phyloP scores from a whole-genome alignment of 2,329 filamentous ascomycete genomes.

The Hypoxylon sp. region DNA sequence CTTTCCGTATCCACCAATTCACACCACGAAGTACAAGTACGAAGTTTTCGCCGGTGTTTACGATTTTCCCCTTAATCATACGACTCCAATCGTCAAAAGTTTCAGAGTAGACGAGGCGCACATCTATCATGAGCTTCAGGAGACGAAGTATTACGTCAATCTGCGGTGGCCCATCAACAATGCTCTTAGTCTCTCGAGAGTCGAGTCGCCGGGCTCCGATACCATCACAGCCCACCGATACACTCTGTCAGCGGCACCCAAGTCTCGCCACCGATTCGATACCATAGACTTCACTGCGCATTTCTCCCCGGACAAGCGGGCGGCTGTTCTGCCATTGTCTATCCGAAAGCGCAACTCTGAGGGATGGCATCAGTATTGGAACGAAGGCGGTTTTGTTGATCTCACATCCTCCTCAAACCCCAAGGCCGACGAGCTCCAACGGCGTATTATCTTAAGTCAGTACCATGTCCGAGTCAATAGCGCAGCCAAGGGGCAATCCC shows the following conservation, averaged over 20 bases:
- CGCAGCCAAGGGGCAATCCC: slow-evolving; percentile 56
- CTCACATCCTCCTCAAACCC: slow-evolving; percentile 56
- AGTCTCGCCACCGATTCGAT: not conserved
- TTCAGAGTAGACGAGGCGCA: slow-evolving; percentile 46
- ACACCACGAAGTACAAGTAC: slow-evolving; percentile 60
- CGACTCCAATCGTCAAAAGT: slow-evolving; percentile 50
- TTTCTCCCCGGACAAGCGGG: slow-evolving; percentile 52
- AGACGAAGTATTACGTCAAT: slow-evolving; percentile 59
- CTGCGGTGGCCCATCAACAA: slow-evolving; percentile 53
- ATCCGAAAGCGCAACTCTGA: slow-evolving; percentile 48
- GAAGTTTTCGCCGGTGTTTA: slow-evolving; percentile 61
- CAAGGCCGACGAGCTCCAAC: slow-evolving; percentile 60
- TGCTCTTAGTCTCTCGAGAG: slow-evolving; percentile 45
- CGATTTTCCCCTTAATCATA: slow-evolving; percentile 58
- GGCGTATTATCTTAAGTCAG: slow-evolving; percentile 61
- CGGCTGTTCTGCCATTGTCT: slow-evolving; percentile 46
- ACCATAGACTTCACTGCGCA: slow-evolving; percentile 55
- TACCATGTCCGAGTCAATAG: slow-evolving; percentile 62
- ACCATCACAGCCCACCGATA: slow-evolving; percentile 55
- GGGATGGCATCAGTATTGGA: slow-evolving; percentile 58
- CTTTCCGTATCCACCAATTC: slow-evolving; percentile 60
- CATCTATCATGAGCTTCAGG: slow-evolving; percentile 58
- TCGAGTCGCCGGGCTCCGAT: slow-evolving; percentile 48
- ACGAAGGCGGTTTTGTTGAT: slow-evolving; percentile 60
- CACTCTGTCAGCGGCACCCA: slow-evolving; percentile 46